These are phyloP conservation scores for Globisporangium lucens DNA, from an alignment of 352 stramenopile genomes.

Conservation along the genomic window DNA sequence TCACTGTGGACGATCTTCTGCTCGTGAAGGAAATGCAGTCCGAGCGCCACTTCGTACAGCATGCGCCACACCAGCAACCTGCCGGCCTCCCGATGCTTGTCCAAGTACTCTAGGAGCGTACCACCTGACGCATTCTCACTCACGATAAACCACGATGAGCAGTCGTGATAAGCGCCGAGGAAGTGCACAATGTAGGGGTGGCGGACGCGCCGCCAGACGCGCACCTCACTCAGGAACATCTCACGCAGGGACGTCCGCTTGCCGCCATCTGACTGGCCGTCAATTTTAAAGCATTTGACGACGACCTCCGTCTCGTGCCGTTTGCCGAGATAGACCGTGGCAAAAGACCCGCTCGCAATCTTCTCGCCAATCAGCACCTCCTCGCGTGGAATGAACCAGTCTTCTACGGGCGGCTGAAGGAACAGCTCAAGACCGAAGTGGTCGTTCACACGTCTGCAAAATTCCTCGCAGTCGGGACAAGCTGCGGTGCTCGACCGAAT, in stretches of 20 bases:
- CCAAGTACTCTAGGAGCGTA: background rate
- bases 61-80: background rate
- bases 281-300: conserved; percentile 1
- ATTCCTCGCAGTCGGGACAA: background rate
- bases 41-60: conserved; percentile 4
- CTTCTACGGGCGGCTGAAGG: background rate
- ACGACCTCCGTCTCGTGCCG: conserved; percentile 1
- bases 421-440: conserved; percentile 3
- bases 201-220: background rate
- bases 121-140: conserved; percentile 1
- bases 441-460: background rate
- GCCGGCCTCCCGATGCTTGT: background rate
- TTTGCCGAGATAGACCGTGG: background rate
- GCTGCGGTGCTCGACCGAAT: background rate
- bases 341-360: background rate
- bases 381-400: background rate
- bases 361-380: background rate
- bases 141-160: conserved; percentile 1
- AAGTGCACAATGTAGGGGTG: background rate
- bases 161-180: background rate
- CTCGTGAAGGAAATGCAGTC: conserved; percentile 3
- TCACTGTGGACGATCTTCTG: background rate
- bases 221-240: background rate
- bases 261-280: background rate
- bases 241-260: background rate